phyloP scores from a whole-genome alignment of 306 rosid species.

The Psophocarpus tetragonolobus region DNA sequence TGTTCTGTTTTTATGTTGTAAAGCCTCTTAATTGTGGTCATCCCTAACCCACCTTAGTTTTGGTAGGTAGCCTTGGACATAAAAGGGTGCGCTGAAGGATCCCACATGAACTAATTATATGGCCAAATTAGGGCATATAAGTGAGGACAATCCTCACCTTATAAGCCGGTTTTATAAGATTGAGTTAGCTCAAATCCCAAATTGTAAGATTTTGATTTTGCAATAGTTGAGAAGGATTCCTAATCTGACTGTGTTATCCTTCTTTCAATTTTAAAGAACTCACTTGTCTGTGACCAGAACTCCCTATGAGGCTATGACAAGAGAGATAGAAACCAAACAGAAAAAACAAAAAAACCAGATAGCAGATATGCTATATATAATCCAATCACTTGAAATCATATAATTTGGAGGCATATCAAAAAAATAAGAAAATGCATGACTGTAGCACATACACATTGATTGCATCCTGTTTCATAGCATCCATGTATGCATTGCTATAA shows the following conservation, averaged over 20 bases:
- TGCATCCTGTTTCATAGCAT: constrained; percentile 86
- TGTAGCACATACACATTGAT: constrained; percentile 68
- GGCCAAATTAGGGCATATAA: no score
- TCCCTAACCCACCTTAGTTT: no score
- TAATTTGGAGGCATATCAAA: constrained; percentile 6
- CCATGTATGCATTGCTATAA: constrained; percentile 86
- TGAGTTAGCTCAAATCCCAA: no score
- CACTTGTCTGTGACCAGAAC: constrained; percentile 7
- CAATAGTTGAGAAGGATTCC: constrained; percentile 22
- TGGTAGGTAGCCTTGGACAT: no score
- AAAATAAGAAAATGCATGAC: constrained; percentile 8
- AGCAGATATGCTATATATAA: not conserved
- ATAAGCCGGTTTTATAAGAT: no score
- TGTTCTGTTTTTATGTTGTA: not conserved
- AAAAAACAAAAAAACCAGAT: constrained; percentile 1
- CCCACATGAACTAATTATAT: no score
- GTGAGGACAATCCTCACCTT: no score
- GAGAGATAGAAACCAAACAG: constrained; percentile 6
- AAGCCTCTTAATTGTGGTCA: no score
- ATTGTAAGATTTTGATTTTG: no score
- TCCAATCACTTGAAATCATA: constrained; percentile 15
- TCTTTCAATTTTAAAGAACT: not conserved
- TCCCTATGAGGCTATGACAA: constrained; percentile 8
- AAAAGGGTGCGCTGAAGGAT: no score
- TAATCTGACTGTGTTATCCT: not conserved